Evolutionary conservation across 257 asterid species (phyloP), one percentile per base, ranked within the genome.

Genomic region (Capsicum pubescens): DNA sequence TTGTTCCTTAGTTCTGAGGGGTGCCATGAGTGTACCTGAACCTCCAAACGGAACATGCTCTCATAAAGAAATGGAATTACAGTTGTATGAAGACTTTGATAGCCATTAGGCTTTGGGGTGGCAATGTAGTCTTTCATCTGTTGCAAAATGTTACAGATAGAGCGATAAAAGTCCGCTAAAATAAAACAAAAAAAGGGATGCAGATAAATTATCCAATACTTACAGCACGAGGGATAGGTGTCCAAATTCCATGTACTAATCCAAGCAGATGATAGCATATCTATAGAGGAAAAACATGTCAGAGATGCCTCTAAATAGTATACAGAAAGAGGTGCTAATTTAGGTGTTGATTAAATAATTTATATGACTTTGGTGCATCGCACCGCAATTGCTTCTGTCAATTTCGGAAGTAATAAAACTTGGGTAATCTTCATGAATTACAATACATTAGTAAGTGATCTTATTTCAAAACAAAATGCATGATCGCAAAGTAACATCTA

Each of bases 231-330:
- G 99, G 99, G 78, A 94, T 91, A 54, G 99, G 99, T 17, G 95
- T 93, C 99, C 98, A 95, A 86, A 95, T 93, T 89, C 91, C 97
- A 89, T 95, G 99, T 35, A 92, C 97, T 84, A 95, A 92, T 84
- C 98, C 99, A 86, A 95, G 97, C 87, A 95, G 92, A 89, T 95
- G 98, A 90, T 95, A 95, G 91, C 99, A 94, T 87, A 94, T 95
- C 99, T 95, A 88, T 72, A 64, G 19, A 66, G 71, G 42, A 85
- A 87, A 79, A 69, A 87, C 46, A 77, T 12, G 85, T 83, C 48
- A 87, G 85, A 87, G 58, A 78, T 79, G 69, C 10, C 58, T 82
- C 61, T 19, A 84, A 39, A 83, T 68, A 26, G 17, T 7, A 58
- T 21, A 56, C 48, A 76, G 48, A 79, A 61, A 39, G 50, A 70